phyloP scores from a whole-genome alignment of 805 yeast species.

The Metschnikowia gruessii region DNA sequence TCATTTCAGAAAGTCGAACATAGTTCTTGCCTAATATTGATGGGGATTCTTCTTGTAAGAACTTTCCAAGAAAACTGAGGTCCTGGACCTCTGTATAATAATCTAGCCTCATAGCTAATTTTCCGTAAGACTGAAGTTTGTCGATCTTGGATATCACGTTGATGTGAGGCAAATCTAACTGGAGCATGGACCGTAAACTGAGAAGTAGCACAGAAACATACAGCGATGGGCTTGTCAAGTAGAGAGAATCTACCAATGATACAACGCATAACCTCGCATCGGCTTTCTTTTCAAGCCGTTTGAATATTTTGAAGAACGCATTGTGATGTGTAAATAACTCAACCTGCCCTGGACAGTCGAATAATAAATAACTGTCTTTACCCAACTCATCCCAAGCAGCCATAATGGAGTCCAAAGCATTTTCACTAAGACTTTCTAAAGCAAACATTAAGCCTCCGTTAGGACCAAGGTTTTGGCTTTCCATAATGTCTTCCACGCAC shows the following conservation, averaged over 20 bases:
- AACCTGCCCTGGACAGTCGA: slow-evolving; percentile 96
- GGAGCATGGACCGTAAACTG: slow-evolving; percentile 88
- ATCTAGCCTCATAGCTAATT: slow-evolving; percentile 75
- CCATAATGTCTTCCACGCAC: slow-evolving; percentile 76
- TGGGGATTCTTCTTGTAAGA: slow-evolving; percentile 68
- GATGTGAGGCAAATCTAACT: slow-evolving; percentile 86
- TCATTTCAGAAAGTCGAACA: slow-evolving; percentile 65
- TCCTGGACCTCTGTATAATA: slow-evolving; percentile 94
- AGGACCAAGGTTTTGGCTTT: slow-evolving; percentile 69
- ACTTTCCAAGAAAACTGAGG: slow-evolving; percentile 62
- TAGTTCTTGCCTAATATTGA: slow-evolving; percentile 59
- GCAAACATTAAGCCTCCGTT: slow-evolving; percentile 92
- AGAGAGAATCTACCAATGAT: slow-evolving; percentile 77
- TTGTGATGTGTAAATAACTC: slow-evolving; percentile 91
- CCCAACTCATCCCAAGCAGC: slow-evolving; percentile 20
- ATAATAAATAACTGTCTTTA: slow-evolving; percentile 59
- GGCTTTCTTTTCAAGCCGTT: slow-evolving; percentile 48
- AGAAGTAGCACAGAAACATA: slow-evolving; percentile 78
- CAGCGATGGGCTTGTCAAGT: slow-evolving; percentile 82
- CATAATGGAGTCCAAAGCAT: slow-evolving; percentile 49
- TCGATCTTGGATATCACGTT: slow-evolving; percentile 94
- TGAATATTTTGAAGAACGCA: slow-evolving; percentile 67
- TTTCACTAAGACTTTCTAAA: slow-evolving; percentile 57
- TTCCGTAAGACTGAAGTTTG: slow-evolving; percentile 70
- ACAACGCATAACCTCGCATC: slow-evolving; percentile 82